Evolutionary conservation across 768 basidiomycete species (phyloP).

Genomic region (Russula emetica): DNA sequence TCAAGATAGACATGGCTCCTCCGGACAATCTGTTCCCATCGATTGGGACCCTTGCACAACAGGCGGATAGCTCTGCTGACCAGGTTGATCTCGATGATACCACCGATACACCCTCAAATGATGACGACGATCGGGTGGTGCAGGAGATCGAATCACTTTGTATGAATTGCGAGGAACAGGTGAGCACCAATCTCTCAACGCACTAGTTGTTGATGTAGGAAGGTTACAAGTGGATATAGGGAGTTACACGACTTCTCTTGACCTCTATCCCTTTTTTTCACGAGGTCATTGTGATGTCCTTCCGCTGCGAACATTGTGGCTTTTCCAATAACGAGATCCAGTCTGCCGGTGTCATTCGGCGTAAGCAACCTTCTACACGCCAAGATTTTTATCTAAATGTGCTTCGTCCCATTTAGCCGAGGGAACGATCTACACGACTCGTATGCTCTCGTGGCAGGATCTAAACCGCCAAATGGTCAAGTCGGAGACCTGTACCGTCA

Average conservation of each 20-base stretch:
- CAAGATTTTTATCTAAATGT: conserved; percentile 1
- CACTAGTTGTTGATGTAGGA: conserved; percentile 1
- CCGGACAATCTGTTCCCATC: conserved; percentile 48
- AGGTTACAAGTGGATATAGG: conserved; percentile 46
- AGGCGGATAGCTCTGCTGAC: conserved; percentile 42
- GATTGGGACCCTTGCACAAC: conserved; percentile 52
- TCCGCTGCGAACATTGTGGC: conserved; percentile 93
- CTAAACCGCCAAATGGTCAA: conserved; percentile 93
- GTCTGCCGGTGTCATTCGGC: conserved; percentile 78
- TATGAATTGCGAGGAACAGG: conserved; percentile 91
- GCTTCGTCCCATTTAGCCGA: conserved; percentile 49
- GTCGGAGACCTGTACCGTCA: conserved; percentile 73
- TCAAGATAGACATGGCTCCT: conserved; percentile 17
- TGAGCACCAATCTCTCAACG: conserved; percentile 35
- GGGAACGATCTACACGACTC: conserved; percentile 76
- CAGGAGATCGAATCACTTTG: conserved; percentile 89
- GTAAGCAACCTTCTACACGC: conserved; percentile 43
- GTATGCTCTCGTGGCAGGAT: conserved; percentile 68
- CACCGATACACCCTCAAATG: conserved; percentile 28
- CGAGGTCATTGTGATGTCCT: conserved; percentile 94
- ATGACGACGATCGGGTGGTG: conserved; percentile 60
- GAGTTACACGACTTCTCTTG: conserved; percentile 79
- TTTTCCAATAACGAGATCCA: conserved; percentile 90
- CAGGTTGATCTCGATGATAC: no score
- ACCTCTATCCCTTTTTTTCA: conserved; percentile 94